Percentiles rank a stretch among this genome's conserved stretches.
These are phyloP conservation scores for Heterobasidion annosum DNA, from an alignment of 1,284 basidiomycete genomes.

Conservation along the genomic window DNA sequence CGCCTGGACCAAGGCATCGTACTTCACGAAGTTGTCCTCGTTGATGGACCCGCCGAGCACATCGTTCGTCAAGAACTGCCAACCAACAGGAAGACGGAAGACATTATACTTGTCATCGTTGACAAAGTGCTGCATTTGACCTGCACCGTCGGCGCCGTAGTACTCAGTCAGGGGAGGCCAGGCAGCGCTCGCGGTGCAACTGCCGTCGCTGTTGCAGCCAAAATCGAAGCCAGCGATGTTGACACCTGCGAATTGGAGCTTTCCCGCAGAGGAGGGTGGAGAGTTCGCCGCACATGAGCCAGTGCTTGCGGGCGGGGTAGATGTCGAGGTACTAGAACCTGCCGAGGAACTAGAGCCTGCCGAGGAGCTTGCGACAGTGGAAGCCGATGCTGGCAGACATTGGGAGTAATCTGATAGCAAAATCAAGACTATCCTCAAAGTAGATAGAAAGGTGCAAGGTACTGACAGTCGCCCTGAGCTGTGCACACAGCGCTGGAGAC, in stretches of 20 bases:
- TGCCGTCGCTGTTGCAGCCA: conserved; percentile 32
- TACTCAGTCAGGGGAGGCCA: conserved; percentile 36
- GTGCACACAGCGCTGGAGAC: conserved; percentile 25
- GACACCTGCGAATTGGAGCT: conserved; percentile 22
- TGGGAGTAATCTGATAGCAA: conserved; percentile 18
- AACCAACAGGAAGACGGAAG: conserved; percentile 44
- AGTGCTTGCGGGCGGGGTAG: neutral
- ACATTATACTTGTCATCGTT: conserved; percentile 38
- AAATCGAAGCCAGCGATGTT: conserved; percentile 45
- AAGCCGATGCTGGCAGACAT: conserved; percentile 19
- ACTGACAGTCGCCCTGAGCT: conserved; percentile 15
- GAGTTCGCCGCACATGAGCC: conserved; percentile 8
- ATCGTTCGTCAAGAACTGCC: conserved; percentile 44
- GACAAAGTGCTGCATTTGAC: conserved; percentile 51
- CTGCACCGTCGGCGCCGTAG: conserved; percentile 36
- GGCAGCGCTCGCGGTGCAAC: conserved; percentile 28
- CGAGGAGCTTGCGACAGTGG: conserved; percentile 14
- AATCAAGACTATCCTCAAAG: neutral
- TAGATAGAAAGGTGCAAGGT: neutral
- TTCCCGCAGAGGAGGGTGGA: conserved; percentile 12
- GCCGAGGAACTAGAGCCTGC: neutral
- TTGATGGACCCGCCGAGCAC: conserved; percentile 30
- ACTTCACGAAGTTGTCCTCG: conserved; percentile 35
- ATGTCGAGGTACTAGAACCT: neutral
- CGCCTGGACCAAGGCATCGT: conserved; percentile 43